Base-by-base conservation (phyloP, 768 basidiomycete genomes). In the Suillus bovinus region DNA sequence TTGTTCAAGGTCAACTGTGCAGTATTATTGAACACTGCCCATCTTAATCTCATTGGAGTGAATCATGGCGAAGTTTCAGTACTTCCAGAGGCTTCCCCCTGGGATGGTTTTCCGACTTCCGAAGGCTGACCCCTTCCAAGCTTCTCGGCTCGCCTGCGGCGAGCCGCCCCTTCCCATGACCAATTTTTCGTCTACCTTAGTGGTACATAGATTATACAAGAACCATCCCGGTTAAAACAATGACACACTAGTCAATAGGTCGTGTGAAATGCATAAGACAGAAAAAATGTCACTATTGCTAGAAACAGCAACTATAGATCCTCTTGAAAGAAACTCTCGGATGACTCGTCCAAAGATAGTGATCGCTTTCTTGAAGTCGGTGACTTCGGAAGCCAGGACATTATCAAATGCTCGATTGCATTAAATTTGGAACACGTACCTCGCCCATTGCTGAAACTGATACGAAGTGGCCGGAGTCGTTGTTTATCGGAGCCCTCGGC, bases 381-480 rank as follows among this genome's bases (percentile, higher is more conserved):
- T 52, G 47, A 67, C 76, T 77, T 50, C n/a, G 38, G 38, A 14
- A 46, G 17, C 6, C 20, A 44, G 44, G 24, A 3, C 29, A 14
- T 33, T 11, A 50, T 53, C 36, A 31, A 20, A 46, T 11, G 39
- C 17, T 31, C 16, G 27, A 10, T 22, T 50, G 49, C 27, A 50
- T 29, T 50, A 6, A 17, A 52, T 49, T 20, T 10, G 64, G 27
- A 55, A 11, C 17, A 67, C 79, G 61, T 66, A 87, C 86, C 71
- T 81, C 77, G 36, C 74, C 74, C 75, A 63, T 81, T 80, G 66
- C 85, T 86, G 72, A 84, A 87, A 68, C 81, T 83, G 54, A 87
- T 71, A 5, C 86, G 80, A 84, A 82, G 68, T 88, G 85, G 1
- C 85, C 86, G 31, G 74, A 65, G 34, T 68, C 66, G 14, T 61